Conservation (phyloP, 2,329 filamentous ascomycete species). For the Dothistroma pini region DNA sequence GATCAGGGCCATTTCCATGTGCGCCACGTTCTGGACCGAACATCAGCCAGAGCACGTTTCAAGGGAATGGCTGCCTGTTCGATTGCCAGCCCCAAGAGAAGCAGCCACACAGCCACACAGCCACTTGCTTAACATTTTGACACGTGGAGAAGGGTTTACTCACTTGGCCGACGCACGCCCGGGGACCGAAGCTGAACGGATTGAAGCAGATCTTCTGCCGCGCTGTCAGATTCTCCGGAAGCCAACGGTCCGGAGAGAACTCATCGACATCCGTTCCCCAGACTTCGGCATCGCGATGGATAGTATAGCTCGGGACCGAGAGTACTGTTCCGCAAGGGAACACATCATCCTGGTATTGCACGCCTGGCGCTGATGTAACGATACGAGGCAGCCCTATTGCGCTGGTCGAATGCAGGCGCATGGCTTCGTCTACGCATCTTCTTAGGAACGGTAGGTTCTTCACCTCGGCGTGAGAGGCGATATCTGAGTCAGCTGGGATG, state of each 20-base stretch:
- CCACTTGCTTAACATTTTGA: neutral
- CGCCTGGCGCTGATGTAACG: conserved; percentile 26
- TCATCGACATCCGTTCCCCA: conserved; percentile 36
- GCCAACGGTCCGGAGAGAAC: conserved; percentile 36
- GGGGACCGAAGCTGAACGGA: conserved; percentile 37
- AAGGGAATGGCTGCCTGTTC: neutral
- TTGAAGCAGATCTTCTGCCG: conserved; percentile 36
- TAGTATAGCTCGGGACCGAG: conserved; percentile 36
- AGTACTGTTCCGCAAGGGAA: conserved; percentile 33
- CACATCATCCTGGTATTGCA: conserved; percentile 24
- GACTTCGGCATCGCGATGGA: conserved; percentile 35
- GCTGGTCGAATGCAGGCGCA: conserved; percentile 34
- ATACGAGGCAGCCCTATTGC: conserved; percentile 25
- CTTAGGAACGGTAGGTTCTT: conserved; percentile 31
- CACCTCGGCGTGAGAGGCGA: conserved; percentile 25
- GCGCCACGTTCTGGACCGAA: conserved; percentile 32
- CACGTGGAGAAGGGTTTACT: neutral
- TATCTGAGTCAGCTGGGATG: conserved; percentile 19
- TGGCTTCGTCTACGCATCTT: conserved; percentile 33
- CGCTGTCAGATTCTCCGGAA: conserved; percentile 32
- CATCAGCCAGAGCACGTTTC: neutral
- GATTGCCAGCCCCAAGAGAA: neutral
- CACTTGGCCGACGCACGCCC: conserved; percentile 36
- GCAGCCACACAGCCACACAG: no score
- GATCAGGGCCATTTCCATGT: conserved; percentile 37